Evolutionary conservation across 768 basidiomycete genomes (phyloP), one percentile per base, ranked within the genome.

Genomic region (Crepidotus variabilis): DNA sequence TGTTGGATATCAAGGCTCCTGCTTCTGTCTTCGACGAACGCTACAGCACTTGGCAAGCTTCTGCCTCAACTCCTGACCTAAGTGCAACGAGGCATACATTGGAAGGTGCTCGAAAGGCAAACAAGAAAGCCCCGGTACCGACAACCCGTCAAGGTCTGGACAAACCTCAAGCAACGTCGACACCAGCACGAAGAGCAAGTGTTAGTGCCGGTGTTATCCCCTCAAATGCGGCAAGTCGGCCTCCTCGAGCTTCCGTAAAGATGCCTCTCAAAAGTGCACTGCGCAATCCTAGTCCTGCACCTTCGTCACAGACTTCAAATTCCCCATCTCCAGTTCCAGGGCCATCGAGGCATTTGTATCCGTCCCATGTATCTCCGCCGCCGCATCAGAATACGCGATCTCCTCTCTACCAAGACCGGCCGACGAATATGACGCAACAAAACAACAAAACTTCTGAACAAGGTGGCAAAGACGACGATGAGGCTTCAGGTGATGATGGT

Each of bases 191-290:
- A 11, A 43, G 39, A 20, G 39, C 39, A 43, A 43, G 39, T 43
- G 39, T 43, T 43, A 20, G 14, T 43, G 39, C 39, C 39, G 18
- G 5, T 3, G 39, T 20, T 14, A 20, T 11, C 18, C 39, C 39
- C 39, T 43, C 39, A 20, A 36, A 16, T 33, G 33, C 55, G 18
- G 43, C 35, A 20, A 39, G 35, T 45, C 33, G 35, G 20, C 9
- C 45, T 11, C 28, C 18, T 24, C 51, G 46, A 34, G 65, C 70
- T 6, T 74, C 75, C 2, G 70, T 72, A 8, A 79, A 77, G 65
- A 66, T 73, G 23, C 87, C 87, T 0, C 63, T 90, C 32, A 75
- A 80, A 53, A 88, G 87, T 53, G 88, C 87, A 21, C 59, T 90
- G 69, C 79, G 81, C 60, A 78, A 80, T 56, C 47, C 75, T 11